Conservation (phyloP, 805 yeast genomes). For the Wickerhamiella dianesei region DNA sequence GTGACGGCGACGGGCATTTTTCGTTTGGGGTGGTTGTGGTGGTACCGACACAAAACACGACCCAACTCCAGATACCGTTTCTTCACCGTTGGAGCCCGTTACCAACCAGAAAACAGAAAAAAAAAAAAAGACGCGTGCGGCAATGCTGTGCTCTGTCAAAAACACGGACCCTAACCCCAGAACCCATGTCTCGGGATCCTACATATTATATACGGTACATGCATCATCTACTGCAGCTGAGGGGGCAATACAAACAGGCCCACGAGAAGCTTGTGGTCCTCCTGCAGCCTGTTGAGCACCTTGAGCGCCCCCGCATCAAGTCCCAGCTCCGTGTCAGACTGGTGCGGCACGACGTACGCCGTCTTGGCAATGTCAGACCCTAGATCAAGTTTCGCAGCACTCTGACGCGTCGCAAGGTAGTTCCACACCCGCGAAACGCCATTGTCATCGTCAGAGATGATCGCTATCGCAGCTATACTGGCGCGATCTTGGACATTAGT, state of each 20-base stretch:
- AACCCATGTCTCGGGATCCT: no score
- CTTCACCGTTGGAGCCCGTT: no score
- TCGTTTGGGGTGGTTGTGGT: no score
- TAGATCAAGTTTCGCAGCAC: background rate
- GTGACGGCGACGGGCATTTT: no score
- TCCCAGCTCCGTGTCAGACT: no score
- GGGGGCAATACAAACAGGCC: background rate
- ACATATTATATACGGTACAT: no score
- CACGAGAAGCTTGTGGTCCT: background rate
- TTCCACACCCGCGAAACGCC: background rate
- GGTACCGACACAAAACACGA: no score
- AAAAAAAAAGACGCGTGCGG: no score
- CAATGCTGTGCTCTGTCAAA: no score
- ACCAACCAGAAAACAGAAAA: no score
- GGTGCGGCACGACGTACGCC: constrained; percentile 45
- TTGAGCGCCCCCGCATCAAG: background rate
- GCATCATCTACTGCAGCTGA: background rate
- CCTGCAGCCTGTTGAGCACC: background rate
- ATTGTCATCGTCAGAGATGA: constrained; percentile 24
- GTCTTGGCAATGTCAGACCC: constrained; percentile 42
- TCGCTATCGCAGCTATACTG: constrained; percentile 39
- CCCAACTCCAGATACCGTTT: no score
- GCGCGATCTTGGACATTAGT: constrained; percentile 31
- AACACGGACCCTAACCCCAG: no score
- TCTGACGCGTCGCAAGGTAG: background rate